Evolutionary conservation across 208 protist species (phyloP), one percentile per base, ranked within the genome.

Genomic region (Crithidia expoeki): DNA sequence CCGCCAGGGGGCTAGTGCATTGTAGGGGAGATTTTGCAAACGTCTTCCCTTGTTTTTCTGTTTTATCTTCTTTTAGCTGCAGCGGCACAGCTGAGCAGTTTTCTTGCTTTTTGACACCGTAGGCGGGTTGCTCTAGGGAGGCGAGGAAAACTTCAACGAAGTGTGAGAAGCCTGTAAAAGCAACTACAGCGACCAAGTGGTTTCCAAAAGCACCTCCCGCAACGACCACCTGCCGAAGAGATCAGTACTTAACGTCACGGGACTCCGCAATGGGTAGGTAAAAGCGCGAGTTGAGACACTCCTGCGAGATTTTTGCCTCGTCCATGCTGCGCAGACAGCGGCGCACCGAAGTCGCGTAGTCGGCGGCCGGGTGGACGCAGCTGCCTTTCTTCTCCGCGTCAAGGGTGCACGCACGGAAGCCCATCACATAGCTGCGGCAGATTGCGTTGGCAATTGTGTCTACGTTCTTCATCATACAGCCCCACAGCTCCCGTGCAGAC

Each of bases 381-480:
- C 57, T 69, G 11, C 52, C 30, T 4, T 65, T 58, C 63, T 75
- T 78, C 33, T 70, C 44, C 2, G 84, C 80, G 52, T 78, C 76
- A 34, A 23, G 44, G n/a, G 60, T 65, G 68, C 80, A 86, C 2
- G 84, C 72, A 19, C 46, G 32, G 56, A 82, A 63, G 36, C 80
- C 84, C 17, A 64, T 42, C 28, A 88, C 73, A 62, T 76, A 85
- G 7, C 58, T 49, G 19, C 38, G 51, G 50, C 83, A 88, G 27
- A 64, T 36, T 2, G 55, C 68, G 33, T 77, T 73, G 4, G 34
- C 44, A 32, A 85, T 84, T 23, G 59, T 12, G 11, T 76, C 59
- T 2, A 58, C 27, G 47, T 79, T 79, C 32, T 74, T 52, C 47
- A 72, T 72, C 72, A 88, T 70, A 36, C 83, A 88, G 16, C 50